Conservation (phyloP, 768 basidiomycete genomes). For the Pholiota molesta region DNA sequence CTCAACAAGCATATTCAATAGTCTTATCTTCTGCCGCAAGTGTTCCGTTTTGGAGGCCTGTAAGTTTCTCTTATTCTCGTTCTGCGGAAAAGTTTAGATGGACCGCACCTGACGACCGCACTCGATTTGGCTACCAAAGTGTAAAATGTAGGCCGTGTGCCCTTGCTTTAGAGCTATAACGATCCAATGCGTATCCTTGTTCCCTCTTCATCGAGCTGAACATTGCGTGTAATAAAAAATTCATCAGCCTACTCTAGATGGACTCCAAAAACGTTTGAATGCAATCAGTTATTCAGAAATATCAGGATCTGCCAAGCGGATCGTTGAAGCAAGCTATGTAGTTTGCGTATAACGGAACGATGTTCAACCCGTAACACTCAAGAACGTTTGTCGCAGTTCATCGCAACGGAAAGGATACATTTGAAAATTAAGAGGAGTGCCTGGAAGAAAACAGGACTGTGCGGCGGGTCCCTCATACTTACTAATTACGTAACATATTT, state of each 20-base stretch:
- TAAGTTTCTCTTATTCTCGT: not conserved
- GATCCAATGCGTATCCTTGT: not conserved
- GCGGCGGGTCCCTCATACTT: not conserved
- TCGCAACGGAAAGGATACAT: not conserved
- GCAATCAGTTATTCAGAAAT: not conserved
- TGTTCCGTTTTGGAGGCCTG: not conserved
- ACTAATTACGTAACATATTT: not conserved
- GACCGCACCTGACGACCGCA: not conserved
- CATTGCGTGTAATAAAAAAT: not conserved
- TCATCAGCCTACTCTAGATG: not conserved
- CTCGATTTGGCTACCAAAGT: not conserved
- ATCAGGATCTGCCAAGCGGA: not conserved
- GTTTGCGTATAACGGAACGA: not conserved
- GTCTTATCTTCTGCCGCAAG: not conserved
- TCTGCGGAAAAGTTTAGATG: not conserved
- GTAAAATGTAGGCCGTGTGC: not conserved
- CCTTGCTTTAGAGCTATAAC: not conserved
- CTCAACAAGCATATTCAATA: not conserved
- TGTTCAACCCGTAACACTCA: not conserved
- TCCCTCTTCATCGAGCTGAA: not conserved
- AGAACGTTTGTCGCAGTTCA: slow-evolving; percentile 6
- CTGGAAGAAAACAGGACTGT: not conserved
- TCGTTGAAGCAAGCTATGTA: not conserved
- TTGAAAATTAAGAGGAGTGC: not conserved
- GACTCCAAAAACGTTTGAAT: not conserved